These are phyloP conservation scores for Lipomyces orientalis DNA, from an alignment of 805 yeast genomes.

Conservation along the genomic window DNA sequence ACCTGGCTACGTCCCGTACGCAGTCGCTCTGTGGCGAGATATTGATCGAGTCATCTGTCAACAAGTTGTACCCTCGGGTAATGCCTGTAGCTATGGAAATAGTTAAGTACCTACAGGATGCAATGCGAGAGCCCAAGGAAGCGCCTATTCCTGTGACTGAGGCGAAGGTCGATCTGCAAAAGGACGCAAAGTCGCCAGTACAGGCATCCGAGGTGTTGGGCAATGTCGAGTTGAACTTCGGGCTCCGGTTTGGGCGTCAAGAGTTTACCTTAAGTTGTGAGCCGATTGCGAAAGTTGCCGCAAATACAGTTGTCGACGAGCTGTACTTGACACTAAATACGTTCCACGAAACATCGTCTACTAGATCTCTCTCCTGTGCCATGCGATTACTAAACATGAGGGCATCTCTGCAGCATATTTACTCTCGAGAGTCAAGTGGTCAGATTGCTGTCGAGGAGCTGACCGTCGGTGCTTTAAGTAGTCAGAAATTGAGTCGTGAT, in stretches of 20 bases:
- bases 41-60: slow-evolving; percentile 70
- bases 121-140: slow-evolving; percentile 47
- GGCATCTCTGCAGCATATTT: slow-evolving; percentile 84
- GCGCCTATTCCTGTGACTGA: background rate
- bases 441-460: slow-evolving; percentile 58
- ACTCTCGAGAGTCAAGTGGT: slow-evolving; percentile 88
- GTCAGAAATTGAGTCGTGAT: slow-evolving; percentile 10
- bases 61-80: slow-evolving; percentile 71
- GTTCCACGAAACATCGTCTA: slow-evolving; percentile 45
- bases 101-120: slow-evolving; percentile 54
- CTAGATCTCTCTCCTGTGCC: slow-evolving; percentile 51
- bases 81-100: slow-evolving; percentile 77
- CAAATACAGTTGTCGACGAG: slow-evolving; percentile 74
- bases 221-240: slow-evolving; percentile 65
- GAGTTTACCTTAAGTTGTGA: slow-evolving; percentile 82
- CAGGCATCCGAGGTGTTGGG: slow-evolving; percentile 48
- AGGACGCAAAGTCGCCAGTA: background rate
- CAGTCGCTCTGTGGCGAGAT: slow-evolving; percentile 58
- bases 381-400: slow-evolving; percentile 60
- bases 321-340: slow-evolving; percentile 65
- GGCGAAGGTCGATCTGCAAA: background rate
- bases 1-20: slow-evolving; percentile 37
- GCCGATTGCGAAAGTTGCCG: slow-evolving; percentile 91
- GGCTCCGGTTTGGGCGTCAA: slow-evolving; percentile 73
- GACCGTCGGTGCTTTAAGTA: slow-evolving; percentile 40